Conservation (phyloP, 768 basidiomycete species). For the Sporobolomyces phaffii region DNA sequence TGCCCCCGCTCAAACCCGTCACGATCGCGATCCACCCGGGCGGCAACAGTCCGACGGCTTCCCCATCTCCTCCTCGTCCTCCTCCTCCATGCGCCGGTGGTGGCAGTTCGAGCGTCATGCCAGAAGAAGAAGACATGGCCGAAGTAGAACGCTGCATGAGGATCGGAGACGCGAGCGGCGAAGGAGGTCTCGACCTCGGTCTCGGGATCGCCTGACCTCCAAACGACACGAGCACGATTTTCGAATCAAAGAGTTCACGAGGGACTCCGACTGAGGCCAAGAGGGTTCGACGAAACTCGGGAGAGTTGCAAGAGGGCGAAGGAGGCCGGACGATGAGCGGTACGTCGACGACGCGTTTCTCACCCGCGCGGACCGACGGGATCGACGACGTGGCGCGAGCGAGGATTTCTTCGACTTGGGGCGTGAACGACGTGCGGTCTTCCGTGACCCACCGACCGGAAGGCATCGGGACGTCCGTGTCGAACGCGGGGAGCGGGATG, state of each 20-base stretch:
- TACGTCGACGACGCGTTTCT: constrained; percentile 45
- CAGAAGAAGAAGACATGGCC: background rate
- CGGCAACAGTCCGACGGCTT: constrained; percentile 55
- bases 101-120: constrained; percentile 34
- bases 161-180: constrained; percentile 18
- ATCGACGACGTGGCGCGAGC: constrained; percentile 29
- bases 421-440: constrained; percentile 51
- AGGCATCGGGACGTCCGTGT: constrained; percentile 55
- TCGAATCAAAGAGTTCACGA: constrained; percentile 53
- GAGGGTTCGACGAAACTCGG: constrained; percentile 55
- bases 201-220: constrained; percentile 64
- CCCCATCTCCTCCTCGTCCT: too few relatives aligned
- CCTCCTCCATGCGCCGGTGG: too few relatives aligned
- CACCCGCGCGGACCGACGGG: constrained; percentile 12
- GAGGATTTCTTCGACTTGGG: constrained; percentile 52
- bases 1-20: constrained; percentile 60
- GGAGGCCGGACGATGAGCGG: constrained; percentile 69
- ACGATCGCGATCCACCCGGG: constrained; percentile 72
- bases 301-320: constrained; percentile 53
- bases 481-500: constrained; percentile 72
- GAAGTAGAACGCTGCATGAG: constrained; percentile 6
- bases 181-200: constrained; percentile 37
- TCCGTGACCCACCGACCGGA: constrained; percentile 61
- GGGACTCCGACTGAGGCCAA: constrained; percentile 61
- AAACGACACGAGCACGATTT: constrained; percentile 70